Evolutionary conservation across 1,284 basidiomycete species (phyloP).

Genomic region (Apiotrichum sp.): DNA sequence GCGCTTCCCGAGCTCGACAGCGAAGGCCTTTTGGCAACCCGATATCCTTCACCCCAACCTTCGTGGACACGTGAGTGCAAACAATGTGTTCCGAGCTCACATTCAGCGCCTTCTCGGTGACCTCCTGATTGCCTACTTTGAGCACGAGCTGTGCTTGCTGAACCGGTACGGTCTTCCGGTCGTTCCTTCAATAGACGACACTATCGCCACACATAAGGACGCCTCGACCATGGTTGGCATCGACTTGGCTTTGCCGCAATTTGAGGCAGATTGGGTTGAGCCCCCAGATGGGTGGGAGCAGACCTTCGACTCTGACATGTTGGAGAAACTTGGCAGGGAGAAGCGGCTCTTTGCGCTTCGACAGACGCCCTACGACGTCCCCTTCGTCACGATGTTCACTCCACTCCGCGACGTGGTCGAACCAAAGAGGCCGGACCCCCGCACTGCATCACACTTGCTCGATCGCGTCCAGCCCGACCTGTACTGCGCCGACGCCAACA

Average conservation of each 20-base stretch:
- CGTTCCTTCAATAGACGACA: conserved; percentile 20
- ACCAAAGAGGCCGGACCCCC: conserved; percentile 28
- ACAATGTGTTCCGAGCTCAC: neutral
- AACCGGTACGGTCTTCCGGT: conserved; percentile 32
- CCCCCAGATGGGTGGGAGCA: conserved; percentile 38
- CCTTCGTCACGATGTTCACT: conserved; percentile 34
- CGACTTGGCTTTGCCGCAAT: conserved; percentile 3
- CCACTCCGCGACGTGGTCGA: conserved; percentile 39
- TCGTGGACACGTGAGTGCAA: conserved; percentile 39
- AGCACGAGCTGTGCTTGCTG: conserved; percentile 45
- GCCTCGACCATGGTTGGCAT: conserved; percentile 34
- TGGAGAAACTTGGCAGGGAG: conserved; percentile 26
- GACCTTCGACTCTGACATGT: conserved; percentile 28
- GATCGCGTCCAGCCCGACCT: conserved; percentile 36
- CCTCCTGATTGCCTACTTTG: conserved; percentile 42
- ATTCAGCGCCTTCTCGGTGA: conserved; percentile 42
- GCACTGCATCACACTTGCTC: conserved; percentile 23
- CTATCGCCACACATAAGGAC: conserved; percentile 28
- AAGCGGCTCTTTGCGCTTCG: conserved; percentile 33
- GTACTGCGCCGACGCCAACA: conserved; percentile 47
- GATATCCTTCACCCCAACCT: conserved; percentile 45
- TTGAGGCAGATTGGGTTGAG: conserved; percentile 4
- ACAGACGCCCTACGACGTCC: conserved; percentile 34
- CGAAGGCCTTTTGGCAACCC: conserved; percentile 35
- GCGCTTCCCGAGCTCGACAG: conserved; percentile 36